A percentile compares a stretch with the other conserved stretches of the same genome.
phyloP scores from a whole-genome alignment of 768 basidiomycete genomes.

The Butyriboletus loyo region DNA sequence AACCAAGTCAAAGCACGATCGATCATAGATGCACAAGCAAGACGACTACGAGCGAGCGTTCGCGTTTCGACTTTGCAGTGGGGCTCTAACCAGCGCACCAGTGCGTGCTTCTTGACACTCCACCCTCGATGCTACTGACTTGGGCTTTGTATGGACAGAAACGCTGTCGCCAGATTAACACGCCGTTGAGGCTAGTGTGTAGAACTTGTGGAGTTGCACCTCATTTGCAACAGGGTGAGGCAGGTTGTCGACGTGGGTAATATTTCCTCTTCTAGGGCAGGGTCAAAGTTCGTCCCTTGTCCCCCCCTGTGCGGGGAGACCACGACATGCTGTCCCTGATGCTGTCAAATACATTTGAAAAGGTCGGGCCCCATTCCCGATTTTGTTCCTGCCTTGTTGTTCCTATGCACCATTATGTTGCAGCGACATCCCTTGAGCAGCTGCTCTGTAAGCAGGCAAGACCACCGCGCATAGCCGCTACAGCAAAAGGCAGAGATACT shows the following conservation, averaged over 20 bases:
- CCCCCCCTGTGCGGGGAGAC: background rate
- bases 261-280: background rate
- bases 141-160: background rate
- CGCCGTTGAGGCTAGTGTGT: background rate
- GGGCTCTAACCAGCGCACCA: background rate
- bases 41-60: background rate
- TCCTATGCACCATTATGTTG: background rate
- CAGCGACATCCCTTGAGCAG: background rate
- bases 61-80: background rate
- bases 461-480: too few species aligned
- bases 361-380: background rate
- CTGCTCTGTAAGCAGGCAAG: too few species aligned
- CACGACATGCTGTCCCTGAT: background rate
- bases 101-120: background rate
- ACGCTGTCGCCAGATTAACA: background rate
- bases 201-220: background rate
- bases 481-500: too few species aligned
- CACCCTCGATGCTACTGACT: background rate
- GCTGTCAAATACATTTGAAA: background rate
- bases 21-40: background rate
- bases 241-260: background rate
- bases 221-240: background rate
- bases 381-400: constrained; percentile 1
- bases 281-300: background rate
- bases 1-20: background rate